Evolutionary conservation across 305 asterid species (phyloP).

Genomic region (Ajuga reptans): DNA sequence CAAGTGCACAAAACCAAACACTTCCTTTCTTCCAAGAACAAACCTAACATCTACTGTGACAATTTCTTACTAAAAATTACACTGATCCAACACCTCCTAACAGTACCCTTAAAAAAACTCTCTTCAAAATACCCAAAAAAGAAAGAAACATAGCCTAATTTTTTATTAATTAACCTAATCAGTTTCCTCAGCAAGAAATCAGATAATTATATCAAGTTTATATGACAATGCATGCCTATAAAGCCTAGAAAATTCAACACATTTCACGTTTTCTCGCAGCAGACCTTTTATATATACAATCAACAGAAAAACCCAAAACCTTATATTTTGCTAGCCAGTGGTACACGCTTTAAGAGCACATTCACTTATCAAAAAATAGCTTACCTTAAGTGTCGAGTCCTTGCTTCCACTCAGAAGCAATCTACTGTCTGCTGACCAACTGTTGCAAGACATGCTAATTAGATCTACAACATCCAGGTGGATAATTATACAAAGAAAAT

Average conservation of each 20-base stretch:
- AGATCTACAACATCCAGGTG: constrained; percentile 7
- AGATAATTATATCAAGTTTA: background rate
- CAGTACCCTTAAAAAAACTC: background rate
- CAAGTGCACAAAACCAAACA: background rate
- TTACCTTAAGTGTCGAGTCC: constrained; percentile 91
- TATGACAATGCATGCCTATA: background rate
- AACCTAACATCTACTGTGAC: background rate
- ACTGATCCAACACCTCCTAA: background rate
- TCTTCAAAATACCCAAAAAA: background rate
- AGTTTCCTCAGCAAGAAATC: background rate
- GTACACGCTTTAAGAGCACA: background rate
- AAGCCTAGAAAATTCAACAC: background rate
- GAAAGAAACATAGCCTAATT: background rate
- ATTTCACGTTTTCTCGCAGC: background rate
- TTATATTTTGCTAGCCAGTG: background rate
- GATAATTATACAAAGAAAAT: constrained; percentile 8
- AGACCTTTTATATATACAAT: background rate
- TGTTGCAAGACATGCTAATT: constrained; percentile 29
- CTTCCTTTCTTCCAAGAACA: background rate
- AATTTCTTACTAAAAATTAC: background rate
- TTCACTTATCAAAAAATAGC: background rate
- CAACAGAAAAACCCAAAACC: background rate
- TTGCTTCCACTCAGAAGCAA: constrained; percentile 91
- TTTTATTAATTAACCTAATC: background rate
- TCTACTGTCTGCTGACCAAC: constrained; percentile 99